Evolutionary conservation across 2,329 filamentous ascomycete species (phyloP), one percentile per base, ranked within the genome.

Genomic region (Ophiosphaerella herpotricha): DNA sequence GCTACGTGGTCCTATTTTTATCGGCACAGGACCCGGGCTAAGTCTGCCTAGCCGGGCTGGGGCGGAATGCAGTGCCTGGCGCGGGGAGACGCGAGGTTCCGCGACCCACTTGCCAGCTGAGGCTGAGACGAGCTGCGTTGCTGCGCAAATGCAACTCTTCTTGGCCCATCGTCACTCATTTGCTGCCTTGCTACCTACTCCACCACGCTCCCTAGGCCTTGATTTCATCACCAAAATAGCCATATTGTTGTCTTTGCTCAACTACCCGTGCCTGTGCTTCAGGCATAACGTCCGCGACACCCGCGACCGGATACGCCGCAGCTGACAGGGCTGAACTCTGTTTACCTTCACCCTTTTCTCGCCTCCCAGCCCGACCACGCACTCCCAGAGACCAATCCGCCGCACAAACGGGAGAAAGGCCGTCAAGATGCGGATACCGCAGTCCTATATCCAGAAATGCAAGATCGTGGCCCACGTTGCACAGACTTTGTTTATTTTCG

Each of bases 401-500:
- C n/a, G n/a, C 9, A 23, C 11, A 37, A 7, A 31, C 31, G 0
- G 35, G 33, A 36, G 23, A 24, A 31, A 49, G 5, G n/a, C 32
- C 18, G 39, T 46, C 41, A 66, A 56, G 31, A 78, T 79, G 77
- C 68, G 75, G 52, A 68, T 79, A 50, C 69, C 72, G 46, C 75
- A 77, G 57, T 74, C 64, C 34, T 75, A 78, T 58, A 73, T 81
- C 26, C 80, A 82, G 57, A 79, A 81, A 63, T 78, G 77, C 61
- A 86, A 86, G 70, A 80, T 79, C 38, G 72, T 76, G 36, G 67
- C 82, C 34, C 84, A 86, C 67, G 75, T 75, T 37, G 64, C 77
- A 39, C 83, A 86, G 63, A 77, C 68, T 9, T 68, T 84, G 36
- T 70, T 83, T 52, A 81, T 85, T 55, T 85, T 85, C 68, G 68